These are phyloP conservation scores for Aspergillus tamarii DNA, from an alignment of 2,329 filamentous ascomycete genomes.

Conservation along the genomic window DNA sequence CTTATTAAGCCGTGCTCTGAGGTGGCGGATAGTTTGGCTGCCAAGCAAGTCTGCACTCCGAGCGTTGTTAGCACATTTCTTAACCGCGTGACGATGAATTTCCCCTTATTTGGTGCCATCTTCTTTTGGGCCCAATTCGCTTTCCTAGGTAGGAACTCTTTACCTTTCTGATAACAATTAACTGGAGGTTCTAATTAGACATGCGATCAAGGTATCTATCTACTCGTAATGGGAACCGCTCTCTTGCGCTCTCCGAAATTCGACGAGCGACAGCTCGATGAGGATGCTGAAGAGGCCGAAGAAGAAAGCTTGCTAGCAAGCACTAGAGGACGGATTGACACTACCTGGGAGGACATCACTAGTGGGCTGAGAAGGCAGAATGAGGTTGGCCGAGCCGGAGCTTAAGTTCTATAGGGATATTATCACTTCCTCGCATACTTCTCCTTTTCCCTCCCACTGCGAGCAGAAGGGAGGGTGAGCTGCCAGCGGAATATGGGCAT, in stretches of 20 bases:
- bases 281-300: conserved; percentile 87
- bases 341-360: conserved; percentile 86
- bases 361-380: conserved; percentile 50
- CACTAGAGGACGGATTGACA: conserved; percentile 78
- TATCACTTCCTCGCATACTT: not conserved
- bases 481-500: not conserved
- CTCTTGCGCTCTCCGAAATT: conserved; percentile 80
- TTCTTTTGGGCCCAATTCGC: conserved; percentile 96
- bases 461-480: not conserved
- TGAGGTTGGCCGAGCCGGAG: conserved; percentile 11
- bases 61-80: conserved; percentile 90
- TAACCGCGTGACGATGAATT: conserved; percentile 89
- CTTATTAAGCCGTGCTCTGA: conserved; percentile 84
- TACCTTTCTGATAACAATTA: not conserved
- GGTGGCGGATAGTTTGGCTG: conserved; percentile 68
- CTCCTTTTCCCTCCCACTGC: not conserved
- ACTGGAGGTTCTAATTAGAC: not conserved
- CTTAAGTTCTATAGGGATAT: not conserved
- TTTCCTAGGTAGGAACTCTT: conserved; percentile 65
- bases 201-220: conserved; percentile 61
- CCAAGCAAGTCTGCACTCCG: conserved; percentile 82
- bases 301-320: conserved; percentile 89
- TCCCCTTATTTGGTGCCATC: conserved; percentile 91
- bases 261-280: conserved; percentile 76
- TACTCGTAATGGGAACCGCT: conserved; percentile 77